These are phyloP conservation scores for Chaetoceros tenuissimus DNA, from an alignment of 108 stramenopile species.

Conservation along the genomic window DNA sequence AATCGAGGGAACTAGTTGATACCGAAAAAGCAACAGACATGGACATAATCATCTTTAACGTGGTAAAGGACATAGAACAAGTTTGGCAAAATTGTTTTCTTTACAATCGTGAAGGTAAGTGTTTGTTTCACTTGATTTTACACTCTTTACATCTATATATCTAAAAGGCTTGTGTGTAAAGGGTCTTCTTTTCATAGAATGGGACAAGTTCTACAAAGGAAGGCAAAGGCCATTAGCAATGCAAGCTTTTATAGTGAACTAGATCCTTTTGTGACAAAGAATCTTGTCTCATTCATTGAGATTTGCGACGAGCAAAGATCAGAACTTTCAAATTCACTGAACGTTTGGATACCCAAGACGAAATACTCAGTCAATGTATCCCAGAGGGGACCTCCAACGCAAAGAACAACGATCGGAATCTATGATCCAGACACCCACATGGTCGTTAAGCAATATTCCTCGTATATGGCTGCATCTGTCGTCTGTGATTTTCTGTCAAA, in stretches of 20 bases:
- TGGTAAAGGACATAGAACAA: slow-evolving; percentile 56
- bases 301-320: slow-evolving; percentile 13
- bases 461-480: slow-evolving; percentile 27
- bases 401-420: slow-evolving; percentile 40
- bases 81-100: slow-evolving; percentile 76
- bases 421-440: slow-evolving; percentile 57
- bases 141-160: neutral
- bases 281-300: slow-evolving; percentile 27
- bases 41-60: slow-evolving; percentile 25
- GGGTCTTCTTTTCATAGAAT: slow-evolving; percentile 49
- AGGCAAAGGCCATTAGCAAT: slow-evolving; percentile 26
- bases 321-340: neutral
- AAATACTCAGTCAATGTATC: slow-evolving; percentile 22
- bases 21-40: slow-evolving; percentile 7
- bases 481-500: slow-evolving; percentile 32
- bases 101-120: slow-evolving; percentile 39
- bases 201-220: slow-evolving; percentile 48
- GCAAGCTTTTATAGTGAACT: slow-evolving; percentile 30
- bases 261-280: slow-evolving; percentile 22
- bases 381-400: neutral
- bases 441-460: slow-evolving; percentile 62
- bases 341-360: slow-evolving; percentile 12
- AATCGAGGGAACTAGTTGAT: neutral
- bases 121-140: neutral
- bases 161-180: neutral